Conservation (phyloP, 495 filamentous ascomycete genomes). For the Thozetella sp. region DNA sequence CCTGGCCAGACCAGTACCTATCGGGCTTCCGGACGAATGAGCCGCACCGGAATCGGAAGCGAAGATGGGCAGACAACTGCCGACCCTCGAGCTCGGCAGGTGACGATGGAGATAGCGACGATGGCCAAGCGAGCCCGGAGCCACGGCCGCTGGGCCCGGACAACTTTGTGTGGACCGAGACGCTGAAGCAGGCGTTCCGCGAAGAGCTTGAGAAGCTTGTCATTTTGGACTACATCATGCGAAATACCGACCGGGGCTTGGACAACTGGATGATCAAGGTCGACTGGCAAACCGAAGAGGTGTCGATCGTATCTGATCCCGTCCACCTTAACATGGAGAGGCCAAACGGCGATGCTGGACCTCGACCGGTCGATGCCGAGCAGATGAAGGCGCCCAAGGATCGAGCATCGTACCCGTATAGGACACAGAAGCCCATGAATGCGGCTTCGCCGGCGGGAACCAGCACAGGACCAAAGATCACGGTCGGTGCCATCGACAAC, state of each 20-base stretch:
- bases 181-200: constrained; percentile 86
- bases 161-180: constrained; percentile 85
- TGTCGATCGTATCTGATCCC: constrained; percentile 83
- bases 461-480: constrained; percentile 61
- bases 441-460: constrained; percentile 63
- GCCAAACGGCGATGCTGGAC: constrained; percentile 49
- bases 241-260: constrained; percentile 94
- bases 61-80: constrained; percentile 81
- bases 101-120: constrained; percentile 76
- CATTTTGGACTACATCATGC: constrained; percentile 98
- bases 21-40: constrained; percentile 74
- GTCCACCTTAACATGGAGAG: constrained; percentile 63
- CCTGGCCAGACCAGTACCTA: constrained; percentile 94
- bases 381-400: constrained; percentile 40
- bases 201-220: constrained; percentile 97
- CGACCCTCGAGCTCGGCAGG: constrained; percentile 63
- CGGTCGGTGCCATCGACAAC: constrained; percentile 95
- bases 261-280: constrained; percentile 99
- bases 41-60: constrained; percentile 69
- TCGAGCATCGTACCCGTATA: constrained; percentile 68
- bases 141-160: constrained; percentile 39
- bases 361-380: constrained; percentile 59
- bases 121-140: constrained; percentile 43
- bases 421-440: constrained; percentile 81
- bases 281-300: constrained; percentile 78